Evolutionary conservation across 352 stramenopile species (phyloP).

Genomic region (Elongisporangium prolatum): DNA sequence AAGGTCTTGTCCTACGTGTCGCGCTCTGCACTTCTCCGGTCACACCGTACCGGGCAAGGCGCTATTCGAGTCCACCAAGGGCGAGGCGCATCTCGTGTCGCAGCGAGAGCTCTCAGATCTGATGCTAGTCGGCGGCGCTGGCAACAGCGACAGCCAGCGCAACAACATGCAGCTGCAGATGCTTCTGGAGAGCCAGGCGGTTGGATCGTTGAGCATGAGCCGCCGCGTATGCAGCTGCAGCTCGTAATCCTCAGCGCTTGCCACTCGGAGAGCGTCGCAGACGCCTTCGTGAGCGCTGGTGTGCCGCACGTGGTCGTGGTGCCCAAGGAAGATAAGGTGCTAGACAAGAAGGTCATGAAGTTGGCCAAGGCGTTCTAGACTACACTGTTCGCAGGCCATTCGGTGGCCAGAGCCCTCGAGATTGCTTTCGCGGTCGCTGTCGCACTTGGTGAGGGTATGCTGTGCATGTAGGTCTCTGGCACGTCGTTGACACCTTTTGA

Average conservation of each 20-base stretch:
- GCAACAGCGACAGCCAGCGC: conserved; percentile 14
- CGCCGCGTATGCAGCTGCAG: conserved; percentile 44
- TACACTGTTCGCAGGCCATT: conserved; percentile 74
- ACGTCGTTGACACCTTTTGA: too few relatives aligned
- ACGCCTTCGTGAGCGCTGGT: conserved; percentile 86
- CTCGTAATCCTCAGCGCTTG: conserved; percentile 91
- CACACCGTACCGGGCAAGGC: conserved; percentile 71
- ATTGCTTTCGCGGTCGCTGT: too few relatives aligned
- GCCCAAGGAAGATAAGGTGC: conserved; percentile 76
- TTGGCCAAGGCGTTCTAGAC: conserved; percentile 89
- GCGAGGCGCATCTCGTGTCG: conserved; percentile 79
- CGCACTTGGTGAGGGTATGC: too few relatives aligned
- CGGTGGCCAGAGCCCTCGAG: conserved; percentile 73
- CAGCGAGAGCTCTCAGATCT: conserved; percentile 74
- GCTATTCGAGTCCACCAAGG: conserved; percentile 78
- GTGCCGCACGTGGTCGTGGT: conserved; percentile 90
- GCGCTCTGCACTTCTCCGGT: conserved; percentile 78
- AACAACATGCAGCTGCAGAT: conserved; percentile 8
- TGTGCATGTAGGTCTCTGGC: too few relatives aligned
- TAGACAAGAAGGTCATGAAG: conserved; percentile 85
- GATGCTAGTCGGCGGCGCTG: conserved; percentile 57
- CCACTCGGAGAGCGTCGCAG: conserved; percentile 82
- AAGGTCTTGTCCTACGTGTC: conserved; percentile 77
- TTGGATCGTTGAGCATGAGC: conserved; percentile 32
- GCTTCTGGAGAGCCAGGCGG: conserved; percentile 7